A percentile compares a stretch with the other conserved stretches of the same genome.
Conservation (phyloP, 75 land plant genomes). For the Picea glauca region DNA sequence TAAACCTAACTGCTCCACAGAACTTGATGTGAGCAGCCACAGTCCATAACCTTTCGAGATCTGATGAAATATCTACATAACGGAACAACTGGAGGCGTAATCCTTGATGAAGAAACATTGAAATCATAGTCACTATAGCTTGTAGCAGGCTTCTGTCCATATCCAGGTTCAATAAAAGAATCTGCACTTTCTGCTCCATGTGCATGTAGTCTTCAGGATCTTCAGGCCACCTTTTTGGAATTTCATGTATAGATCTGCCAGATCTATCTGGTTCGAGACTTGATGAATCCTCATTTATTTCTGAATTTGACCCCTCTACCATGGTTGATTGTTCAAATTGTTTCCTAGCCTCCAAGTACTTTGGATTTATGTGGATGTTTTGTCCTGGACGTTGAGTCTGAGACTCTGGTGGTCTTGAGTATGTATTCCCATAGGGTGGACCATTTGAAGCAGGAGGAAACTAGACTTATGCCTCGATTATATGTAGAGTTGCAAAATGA, state of each 20-base stretch:
- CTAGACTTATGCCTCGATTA: slow-evolving; percentile 76
- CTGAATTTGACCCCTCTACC: slow-evolving; percentile 21
- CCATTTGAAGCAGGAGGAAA: slow-evolving; percentile 28
- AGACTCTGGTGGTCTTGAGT: slow-evolving; percentile 45
- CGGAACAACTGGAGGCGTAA: too few relatives aligned
- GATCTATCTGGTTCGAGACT: slow-evolving; percentile 12
- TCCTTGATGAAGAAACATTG: too few relatives aligned
- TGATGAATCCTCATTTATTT: slow-evolving; percentile 24
- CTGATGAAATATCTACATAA: too few relatives aligned
- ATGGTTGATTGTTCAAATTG: slow-evolving; percentile 31
- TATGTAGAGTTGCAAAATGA: slow-evolving; percentile 53
- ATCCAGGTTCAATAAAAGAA: too few relatives aligned
- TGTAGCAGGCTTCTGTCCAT: too few relatives aligned
- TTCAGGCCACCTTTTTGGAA: slow-evolving; percentile 21
- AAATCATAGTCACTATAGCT: too few relatives aligned
- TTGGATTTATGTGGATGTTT: slow-evolving; percentile 92
- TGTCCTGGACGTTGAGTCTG: slow-evolving; percentile 62
- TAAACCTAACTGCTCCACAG: too few relatives aligned
- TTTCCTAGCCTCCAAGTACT: slow-evolving; percentile 75
- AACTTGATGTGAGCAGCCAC: too few relatives aligned
- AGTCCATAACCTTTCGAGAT: too few relatives aligned
- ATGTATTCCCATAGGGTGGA: slow-evolving; percentile 29
- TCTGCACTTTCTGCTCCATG: background rate
- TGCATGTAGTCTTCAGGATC: slow-evolving; percentile 24
- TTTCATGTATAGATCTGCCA: slow-evolving; percentile 5